Evolutionary conservation across 805 yeast species (phyloP), one percentile per base, ranked within the genome.

Genomic region (Starmerella ratchasimensis): DNA sequence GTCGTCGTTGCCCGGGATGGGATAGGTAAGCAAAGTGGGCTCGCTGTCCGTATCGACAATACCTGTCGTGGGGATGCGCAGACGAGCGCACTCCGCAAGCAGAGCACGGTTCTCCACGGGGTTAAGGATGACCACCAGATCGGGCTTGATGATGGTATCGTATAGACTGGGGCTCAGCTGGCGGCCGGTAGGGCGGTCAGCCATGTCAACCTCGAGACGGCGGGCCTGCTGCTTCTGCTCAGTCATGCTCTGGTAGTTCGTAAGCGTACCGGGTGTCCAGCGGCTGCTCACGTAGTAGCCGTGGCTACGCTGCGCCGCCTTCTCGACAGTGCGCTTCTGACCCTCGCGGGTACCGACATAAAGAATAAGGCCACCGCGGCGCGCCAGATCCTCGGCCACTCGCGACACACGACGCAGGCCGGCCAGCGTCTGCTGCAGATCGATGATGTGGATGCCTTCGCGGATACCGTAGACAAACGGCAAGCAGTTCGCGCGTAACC

Each of bases 1-100:
- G 57, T 86, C 96, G 57, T 90, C 97, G 56, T 90, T 90, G 45
- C 93, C 93, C 14, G 97, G 97, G 48, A 90, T 80, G 36, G 97
- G 93, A 55, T 90, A 90, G 1, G 95, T 83, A 37, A 88, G 80
- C 49, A 79, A 62, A 13, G 80, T 71, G 7, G 96, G 93, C 55
- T 90, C 95, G 56, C 80, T 75, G 59, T 90, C 88, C 17, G 97
- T 86, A 61, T 90, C 98, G 45, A 90, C 74, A 41, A 90, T 70
- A 21, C 95, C 97, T 50, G 90, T 74, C 0, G 96, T 84, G 41
- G 98, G 98, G 23, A 90, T 72, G 56, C 93, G 71, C 42, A 76
- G 67, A 53, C 74, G 73, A 49, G 73, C 70, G 45, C 96, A 90
- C 61, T 90, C 98, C 35, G 67, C 67, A 36, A 90, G 62, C 36